Conservation (phyloP, 257 asterid species). For the Primulina eburnea region DNA sequence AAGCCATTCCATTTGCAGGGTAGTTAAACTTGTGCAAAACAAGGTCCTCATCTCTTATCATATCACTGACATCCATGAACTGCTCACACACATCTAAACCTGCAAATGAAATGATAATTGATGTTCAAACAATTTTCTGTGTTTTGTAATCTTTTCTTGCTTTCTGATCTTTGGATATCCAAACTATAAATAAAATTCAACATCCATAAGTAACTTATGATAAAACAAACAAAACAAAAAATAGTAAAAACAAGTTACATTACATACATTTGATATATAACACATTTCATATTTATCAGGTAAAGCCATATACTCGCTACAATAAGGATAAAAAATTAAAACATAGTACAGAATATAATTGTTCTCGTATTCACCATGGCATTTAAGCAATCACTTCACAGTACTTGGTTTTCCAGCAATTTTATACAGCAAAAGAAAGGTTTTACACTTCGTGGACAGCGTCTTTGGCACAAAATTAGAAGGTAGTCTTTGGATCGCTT, state of each 20-base stretch:
- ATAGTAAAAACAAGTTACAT: background rate
- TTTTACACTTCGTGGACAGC: background rate
- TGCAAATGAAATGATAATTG: constrained; percentile 28
- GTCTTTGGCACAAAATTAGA: constrained; percentile 1
- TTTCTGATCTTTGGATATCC: background rate
- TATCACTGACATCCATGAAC: constrained; percentile 94
- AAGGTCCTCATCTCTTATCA: constrained; percentile 96
- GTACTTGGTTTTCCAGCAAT: background rate
- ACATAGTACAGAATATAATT: background rate
- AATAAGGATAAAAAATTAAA: background rate
- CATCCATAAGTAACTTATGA: background rate
- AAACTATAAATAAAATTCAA: background rate
- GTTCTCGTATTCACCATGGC: background rate
- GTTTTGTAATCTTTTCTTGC: background rate
- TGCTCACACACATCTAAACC: constrained; percentile 95
- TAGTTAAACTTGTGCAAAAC: constrained; percentile 56
- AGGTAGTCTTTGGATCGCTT: background rate
- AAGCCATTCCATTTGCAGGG: constrained; percentile 59
- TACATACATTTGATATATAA: background rate
- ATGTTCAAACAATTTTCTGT: background rate
- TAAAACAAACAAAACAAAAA: background rate
- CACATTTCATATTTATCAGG: background rate
- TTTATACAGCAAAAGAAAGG: background rate
- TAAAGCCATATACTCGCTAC: background rate
- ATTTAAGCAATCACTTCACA: background rate